Evolutionary conservation across 768 basidiomycete species (phyloP).

Genomic region (Pleurotus citrinopileatus): DNA sequence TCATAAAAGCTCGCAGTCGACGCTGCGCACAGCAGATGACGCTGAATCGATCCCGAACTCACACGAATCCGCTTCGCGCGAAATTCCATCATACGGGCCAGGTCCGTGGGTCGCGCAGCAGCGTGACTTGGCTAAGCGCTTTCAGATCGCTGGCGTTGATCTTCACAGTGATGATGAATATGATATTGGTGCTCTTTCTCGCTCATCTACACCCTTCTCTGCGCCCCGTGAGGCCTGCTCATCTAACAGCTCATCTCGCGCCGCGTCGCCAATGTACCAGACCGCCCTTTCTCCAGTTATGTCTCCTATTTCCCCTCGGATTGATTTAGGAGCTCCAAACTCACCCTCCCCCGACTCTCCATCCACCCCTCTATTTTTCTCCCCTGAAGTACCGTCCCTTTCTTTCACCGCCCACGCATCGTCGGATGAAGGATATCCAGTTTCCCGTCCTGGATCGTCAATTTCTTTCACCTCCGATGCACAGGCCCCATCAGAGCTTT

Average conservation of each 20-base stretch:
- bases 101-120: conserved; percentile 10
- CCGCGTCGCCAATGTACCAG: background rate
- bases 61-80: background rate
- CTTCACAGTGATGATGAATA: background rate
- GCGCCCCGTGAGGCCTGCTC: background rate
- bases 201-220: conserved; percentile 3
- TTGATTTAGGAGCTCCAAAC: background rate
- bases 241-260: background rate
- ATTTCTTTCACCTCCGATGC: conserved; percentile 4
- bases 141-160: background rate
- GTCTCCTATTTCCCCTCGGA: background rate
- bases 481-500: conserved; percentile 5
- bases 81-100: background rate
- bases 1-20: background rate
- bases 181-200: background rate
- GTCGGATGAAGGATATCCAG: conserved; percentile 4
- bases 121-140: conserved; percentile 3
- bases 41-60: background rate
- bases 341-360: background rate
- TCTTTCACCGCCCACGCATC: background rate
- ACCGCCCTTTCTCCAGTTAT: background rate
- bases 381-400: background rate
- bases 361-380: background rate
- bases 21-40: background rate
- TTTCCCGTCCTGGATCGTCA: conserved; percentile 3